phyloP scores from a whole-genome alignment of 495 filamentous ascomycete species.

The Penicillium chermesinum region DNA sequence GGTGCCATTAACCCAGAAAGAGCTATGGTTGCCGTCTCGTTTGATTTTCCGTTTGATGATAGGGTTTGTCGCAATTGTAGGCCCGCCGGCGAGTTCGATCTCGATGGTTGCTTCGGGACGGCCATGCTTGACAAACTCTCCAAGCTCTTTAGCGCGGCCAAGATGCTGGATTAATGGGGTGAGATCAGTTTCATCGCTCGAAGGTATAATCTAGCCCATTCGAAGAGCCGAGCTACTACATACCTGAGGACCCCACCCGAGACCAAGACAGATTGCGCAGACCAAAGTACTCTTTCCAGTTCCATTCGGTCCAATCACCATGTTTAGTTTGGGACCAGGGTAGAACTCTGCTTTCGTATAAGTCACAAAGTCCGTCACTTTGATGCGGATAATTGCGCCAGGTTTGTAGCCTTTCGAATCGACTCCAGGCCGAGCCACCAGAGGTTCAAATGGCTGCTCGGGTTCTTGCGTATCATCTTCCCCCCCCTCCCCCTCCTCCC shows the following conservation, averaged over 20 bases:
- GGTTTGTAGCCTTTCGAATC: slow-evolving; percentile 52
- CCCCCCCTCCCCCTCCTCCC: slow-evolving; percentile 7
- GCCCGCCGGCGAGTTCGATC: slow-evolving; percentile 69
- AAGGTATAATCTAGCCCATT: not conserved
- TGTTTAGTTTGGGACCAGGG: slow-evolving; percentile 89
- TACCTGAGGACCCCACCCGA: slow-evolving; percentile 74
- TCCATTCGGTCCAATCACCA: slow-evolving; percentile 98
- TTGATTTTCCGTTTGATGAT: slow-evolving; percentile 71
- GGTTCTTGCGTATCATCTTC: slow-evolving; percentile 2
- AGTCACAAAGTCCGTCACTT: slow-evolving; percentile 88
- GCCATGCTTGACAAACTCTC: slow-evolving; percentile 93
- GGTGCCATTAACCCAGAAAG: slow-evolving; percentile 65
- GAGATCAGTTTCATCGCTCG: slow-evolving; percentile 1
- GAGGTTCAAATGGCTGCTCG: slow-evolving; percentile 1
- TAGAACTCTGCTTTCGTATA: slow-evolving; percentile 86
- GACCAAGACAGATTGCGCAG: slow-evolving; percentile 90
- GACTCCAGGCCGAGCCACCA: slow-evolving; percentile 5
- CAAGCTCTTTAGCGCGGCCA: slow-evolving; percentile 77
- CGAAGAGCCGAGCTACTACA: slow-evolving; percentile 8
- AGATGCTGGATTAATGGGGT: slow-evolving; percentile 50
- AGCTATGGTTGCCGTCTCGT: slow-evolving; percentile 71
- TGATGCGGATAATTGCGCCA: slow-evolving; percentile 85
- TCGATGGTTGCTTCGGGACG: slow-evolving; percentile 73
- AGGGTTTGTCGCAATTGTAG: slow-evolving; percentile 52
- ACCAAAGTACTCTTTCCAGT: slow-evolving; percentile 97